These are phyloP conservation scores for Macroventuria anomochaeta DNA, from an alignment of 2,329 filamentous ascomycete genomes.

Conservation along the genomic window DNA sequence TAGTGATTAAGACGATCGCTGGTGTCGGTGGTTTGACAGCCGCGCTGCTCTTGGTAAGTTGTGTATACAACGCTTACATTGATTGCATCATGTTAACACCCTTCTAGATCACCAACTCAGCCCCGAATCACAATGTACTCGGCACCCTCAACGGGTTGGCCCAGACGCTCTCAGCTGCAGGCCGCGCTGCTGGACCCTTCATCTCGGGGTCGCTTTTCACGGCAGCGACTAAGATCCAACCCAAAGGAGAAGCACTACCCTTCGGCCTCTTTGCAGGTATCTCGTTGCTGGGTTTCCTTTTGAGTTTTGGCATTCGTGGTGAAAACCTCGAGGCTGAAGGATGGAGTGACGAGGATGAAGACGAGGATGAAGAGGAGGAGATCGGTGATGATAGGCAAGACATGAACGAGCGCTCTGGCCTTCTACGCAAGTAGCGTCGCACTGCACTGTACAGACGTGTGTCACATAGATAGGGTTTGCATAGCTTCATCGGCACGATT, in stretches of 20 bases:
- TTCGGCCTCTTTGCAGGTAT: conserved; percentile 90
- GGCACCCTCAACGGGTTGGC: conserved; percentile 93
- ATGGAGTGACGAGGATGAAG: conserved; percentile 52
- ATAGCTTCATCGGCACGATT: conserved; percentile 4
- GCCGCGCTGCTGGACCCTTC: conserved; percentile 86
- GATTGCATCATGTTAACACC: conserved; percentile 18
- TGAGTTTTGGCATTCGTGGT: conserved; percentile 79
- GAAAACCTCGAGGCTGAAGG: conserved; percentile 65
- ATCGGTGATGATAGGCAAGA: conserved; percentile 22
- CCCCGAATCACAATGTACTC: conserved; percentile 81
- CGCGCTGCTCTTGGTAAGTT: conserved; percentile 79
- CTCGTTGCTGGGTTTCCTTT: conserved; percentile 77
- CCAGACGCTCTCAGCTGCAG: conserved; percentile 89
- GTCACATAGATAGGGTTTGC: conserved; percentile 11
- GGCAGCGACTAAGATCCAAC: conserved; percentile 72
- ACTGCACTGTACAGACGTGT: conserved; percentile 1
- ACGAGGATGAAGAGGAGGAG: conserved; percentile 38
- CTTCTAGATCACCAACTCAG: conserved; percentile 85
- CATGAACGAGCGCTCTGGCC: conserved; percentile 38
- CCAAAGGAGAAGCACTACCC: conserved; percentile 82
- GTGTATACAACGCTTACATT: neutral
- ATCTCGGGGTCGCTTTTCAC: conserved; percentile 87
- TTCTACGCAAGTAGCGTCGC: conserved; percentile 38
- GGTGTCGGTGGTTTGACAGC: conserved; percentile 89
- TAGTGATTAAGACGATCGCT: conserved; percentile 89